Conservation (phyloP, 441 rosid species). For the Sinapis alba region DNA sequence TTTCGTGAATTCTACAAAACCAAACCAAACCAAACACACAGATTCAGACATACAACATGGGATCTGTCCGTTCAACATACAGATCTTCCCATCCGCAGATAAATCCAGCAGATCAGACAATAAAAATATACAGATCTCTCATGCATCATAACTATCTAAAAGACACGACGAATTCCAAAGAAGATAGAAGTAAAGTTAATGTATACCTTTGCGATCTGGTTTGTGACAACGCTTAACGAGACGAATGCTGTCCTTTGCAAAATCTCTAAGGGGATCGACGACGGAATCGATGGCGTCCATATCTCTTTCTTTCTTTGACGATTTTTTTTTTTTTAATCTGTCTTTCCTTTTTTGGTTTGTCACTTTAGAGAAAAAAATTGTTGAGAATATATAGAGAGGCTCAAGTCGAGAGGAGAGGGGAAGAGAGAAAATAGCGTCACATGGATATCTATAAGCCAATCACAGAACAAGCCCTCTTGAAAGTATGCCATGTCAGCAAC, state of each 20-base stretch:
- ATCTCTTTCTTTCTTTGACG: background rate
- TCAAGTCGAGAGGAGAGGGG: background rate
- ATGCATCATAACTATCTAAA: background rate
- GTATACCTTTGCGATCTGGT: conserved; percentile 82
- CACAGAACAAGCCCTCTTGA: background rate
- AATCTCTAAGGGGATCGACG: conserved; percentile 83
- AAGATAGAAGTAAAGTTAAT: background rate
- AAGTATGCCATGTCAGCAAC: conserved; percentile 30
- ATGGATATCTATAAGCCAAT: conserved; percentile 27
- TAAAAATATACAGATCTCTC: background rate
- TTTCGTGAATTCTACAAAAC: conserved; percentile 73
- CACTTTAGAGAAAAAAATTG: background rate
- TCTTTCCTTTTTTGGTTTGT: background rate
- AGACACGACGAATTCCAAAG: background rate
- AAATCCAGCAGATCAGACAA: background rate
- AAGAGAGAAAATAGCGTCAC: conserved; percentile 21
- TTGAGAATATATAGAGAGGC: background rate
- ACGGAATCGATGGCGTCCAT: conserved; percentile 84
- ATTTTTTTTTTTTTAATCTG: background rate
- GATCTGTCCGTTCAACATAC: conserved; percentile 19
- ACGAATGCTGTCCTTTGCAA: conserved; percentile 81
- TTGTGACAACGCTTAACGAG: conserved; percentile 92
- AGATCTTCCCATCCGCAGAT: background rate
- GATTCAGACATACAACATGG: background rate
- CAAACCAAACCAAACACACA: conserved; percentile 1